A percentile compares a stretch with the other conserved stretches of the same genome.
Evolutionary conservation across 2,329 filamentous ascomycete genomes (phyloP).

Genomic region (Ophiostoma sp.): DNA sequence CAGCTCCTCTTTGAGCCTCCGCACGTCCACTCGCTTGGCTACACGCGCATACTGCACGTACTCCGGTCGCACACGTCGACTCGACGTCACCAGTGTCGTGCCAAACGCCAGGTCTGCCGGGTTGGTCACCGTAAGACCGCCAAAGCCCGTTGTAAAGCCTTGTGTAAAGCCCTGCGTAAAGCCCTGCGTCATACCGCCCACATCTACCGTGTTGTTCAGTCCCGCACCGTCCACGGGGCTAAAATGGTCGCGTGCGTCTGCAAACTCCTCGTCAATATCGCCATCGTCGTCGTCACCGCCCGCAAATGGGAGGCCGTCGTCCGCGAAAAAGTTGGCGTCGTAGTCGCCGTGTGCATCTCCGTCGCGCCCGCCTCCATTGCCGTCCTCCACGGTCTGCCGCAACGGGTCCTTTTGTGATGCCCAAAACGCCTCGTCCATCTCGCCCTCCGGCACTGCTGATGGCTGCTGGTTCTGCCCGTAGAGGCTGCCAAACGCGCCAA

Average conservation of each 20-base stretch:
- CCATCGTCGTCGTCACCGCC: constrained; percentile 62
- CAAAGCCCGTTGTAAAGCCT: constrained; percentile 41
- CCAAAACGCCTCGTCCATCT: constrained; percentile 96
- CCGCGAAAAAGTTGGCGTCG: constrained; percentile 96
- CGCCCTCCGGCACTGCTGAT: constrained; percentile 57
- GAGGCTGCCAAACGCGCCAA: constrained; percentile 41
- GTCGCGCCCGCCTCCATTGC: constrained; percentile 40
- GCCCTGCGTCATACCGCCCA: constrained; percentile 41
- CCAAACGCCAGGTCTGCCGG: constrained; percentile 51
- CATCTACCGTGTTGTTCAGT: constrained; percentile 24
- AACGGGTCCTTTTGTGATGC: constrained; percentile 61
- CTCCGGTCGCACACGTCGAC: constrained; percentile 57
- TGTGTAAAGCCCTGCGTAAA: constrained; percentile 32
- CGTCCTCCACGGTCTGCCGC: constrained; percentile 24
- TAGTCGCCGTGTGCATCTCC: constrained; percentile 69
- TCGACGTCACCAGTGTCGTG: constrained; percentile 63
- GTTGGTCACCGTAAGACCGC: constrained; percentile 43
- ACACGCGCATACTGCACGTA: constrained; percentile 66
- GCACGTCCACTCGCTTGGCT: constrained; percentile 66
- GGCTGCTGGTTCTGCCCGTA: constrained; percentile 31
- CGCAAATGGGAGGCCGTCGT: constrained; percentile 68
- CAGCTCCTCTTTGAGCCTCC: constrained; percentile 63
- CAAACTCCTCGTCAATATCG: constrained; percentile 61
- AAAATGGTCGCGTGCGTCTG: constrained; percentile 74
- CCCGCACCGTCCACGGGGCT: constrained; percentile 53